Evolutionary conservation across 2,329 filamentous ascomycete genomes (phyloP), one percentile per base, ranked within the genome.

Genomic region (Colletotrichum zoysiae): DNA sequence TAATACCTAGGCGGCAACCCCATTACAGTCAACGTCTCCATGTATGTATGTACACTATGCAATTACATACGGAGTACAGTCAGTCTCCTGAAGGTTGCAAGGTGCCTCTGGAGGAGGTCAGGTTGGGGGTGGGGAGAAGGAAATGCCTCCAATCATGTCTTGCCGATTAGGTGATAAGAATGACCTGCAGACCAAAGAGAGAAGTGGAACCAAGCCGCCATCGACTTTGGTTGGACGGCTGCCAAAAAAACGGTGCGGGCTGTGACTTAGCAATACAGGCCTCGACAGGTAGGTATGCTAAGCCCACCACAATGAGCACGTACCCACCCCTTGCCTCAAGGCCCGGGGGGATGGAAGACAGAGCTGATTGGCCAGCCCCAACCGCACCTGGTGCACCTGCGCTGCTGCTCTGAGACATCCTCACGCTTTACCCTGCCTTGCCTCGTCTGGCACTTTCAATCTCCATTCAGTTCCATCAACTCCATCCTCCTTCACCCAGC

Each of bases 61-160:
- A n/a, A n/a, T n/a, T n/a, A n/a, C n/a, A n/a, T n/a, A n/a, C n/a
- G n/a, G n/a, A 5, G 3, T 30, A 30, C 30, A 30, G 30, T 30
- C 33, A 14, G 23, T 35, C 20, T 55, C 26, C 11, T 48, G 48
- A n/a, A 51, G 61, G 61, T 53, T 65, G 55, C 67, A 40, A 63
- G 44, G 60, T 42, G 51, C 51, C 35, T 65, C n/a, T 69, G 50
- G 14, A 6, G 42, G 40, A 59, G 51, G 33, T 56, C 42, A 33
- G 26, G 44, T 40, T 40, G 53, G 56, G 55, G 46, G 57, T 61
- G 50, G 42, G 30, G 48, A 33, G 56, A 44, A 48, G 9, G 42
- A 38, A 33, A 57, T n/a, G 30, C 58, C 51, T 56, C 71, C 71
- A 73, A 73, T 71, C 71, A 71, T 68, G 46, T 68, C 59, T 35